Evolutionary conservation across 176 grass and related monocot genomes (phyloP).

Genomic region (Paspalum vaginatum): DNA sequence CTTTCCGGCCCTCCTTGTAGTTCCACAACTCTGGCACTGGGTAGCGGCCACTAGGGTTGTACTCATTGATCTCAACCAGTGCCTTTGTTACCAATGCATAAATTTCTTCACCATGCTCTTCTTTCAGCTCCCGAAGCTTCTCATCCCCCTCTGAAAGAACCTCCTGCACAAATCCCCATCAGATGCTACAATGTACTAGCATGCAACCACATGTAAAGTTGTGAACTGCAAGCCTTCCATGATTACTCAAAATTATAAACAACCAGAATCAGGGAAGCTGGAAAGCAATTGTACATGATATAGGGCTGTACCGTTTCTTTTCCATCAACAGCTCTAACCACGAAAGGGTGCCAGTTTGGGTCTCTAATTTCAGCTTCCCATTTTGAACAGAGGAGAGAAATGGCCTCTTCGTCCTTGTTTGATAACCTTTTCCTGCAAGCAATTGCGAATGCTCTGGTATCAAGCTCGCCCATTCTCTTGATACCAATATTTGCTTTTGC

Average conservation of each 20-base stretch:
- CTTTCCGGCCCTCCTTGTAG: slow-evolving; percentile 25
- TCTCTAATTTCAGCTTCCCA: slow-evolving; percentile 63
- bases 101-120: slow-evolving; percentile 45
- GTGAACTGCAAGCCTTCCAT: not conserved
- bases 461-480: slow-evolving; percentile 73
- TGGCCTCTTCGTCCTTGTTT: slow-evolving; percentile 27
- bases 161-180: slow-evolving; percentile 36
- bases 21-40: slow-evolving; percentile 57
- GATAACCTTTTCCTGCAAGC: slow-evolving; percentile 44
- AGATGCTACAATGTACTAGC: not conserved
- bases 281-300: not conserved
- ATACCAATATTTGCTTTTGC: slow-evolving; percentile 42
- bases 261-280: slow-evolving; percentile 1
- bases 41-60: slow-evolving; percentile 52
- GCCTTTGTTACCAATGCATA: slow-evolving; percentile 44
- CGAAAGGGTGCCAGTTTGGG: slow-evolving; percentile 68
- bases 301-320: slow-evolving; percentile 43
- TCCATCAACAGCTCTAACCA: slow-evolving; percentile 40
- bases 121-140: slow-evolving; percentile 41
- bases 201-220: not conserved
- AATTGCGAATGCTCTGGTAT: slow-evolving; percentile 51
- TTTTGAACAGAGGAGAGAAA: slow-evolving; percentile 39
- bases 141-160: slow-evolving; percentile 54
- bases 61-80: slow-evolving; percentile 61
- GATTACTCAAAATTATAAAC: not conserved